Evolutionary conservation across 2,329 filamentous ascomycete species (phyloP), one percentile per base, ranked within the genome.

Genomic region (Talaromyces sp.): DNA sequence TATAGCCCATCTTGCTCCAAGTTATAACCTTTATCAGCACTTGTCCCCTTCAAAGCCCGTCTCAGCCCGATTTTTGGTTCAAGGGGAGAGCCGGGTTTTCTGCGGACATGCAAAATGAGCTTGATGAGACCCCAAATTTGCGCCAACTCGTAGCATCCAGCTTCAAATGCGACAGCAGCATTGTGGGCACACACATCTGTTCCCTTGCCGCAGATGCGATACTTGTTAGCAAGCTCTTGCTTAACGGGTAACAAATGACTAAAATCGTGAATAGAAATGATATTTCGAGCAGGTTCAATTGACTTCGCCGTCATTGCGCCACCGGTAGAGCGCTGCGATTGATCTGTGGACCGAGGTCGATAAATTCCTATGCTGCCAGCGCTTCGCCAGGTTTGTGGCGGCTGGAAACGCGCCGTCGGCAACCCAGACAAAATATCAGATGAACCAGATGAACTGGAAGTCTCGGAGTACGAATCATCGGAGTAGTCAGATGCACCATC

Each of bases 101-200:
- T 86, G 40, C 90, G 85, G 61, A 89, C 88, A 59, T 86, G 85
- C 41, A 97, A 76, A 5, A 97, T 79, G 52, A 97, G 77, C 16
- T 85, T 87, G 49, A 91, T 80, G 59, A 97, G 87, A 44, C 83
- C 84, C 94, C 94, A 99, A 6, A 96, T 83, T 61, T 91, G 85
- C 22, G 88, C 87, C 27, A 95, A 74, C 58, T 96, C 90, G 13
- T 79, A 70, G 57, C 85, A 82, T 4, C 87, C 89, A 61, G 88
- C 81, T 57, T 84, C 86, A 60, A 85, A 81, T 8, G 93, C 92
- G 41, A 95, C 85, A 1, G 76, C 75, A 8, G 91, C 90, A 70
- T 99, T 99, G 64, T 95, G 88, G 40, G 83, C 80, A 71, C 93
- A 97, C 3, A 96, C 85, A 33, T 88, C 83, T n/a, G 86, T 83